Evolutionary conservation across 192 early-diverging fungal genomes (phyloP), one percentile per base, ranked within the genome.

Genomic region (Umbelopsis sp.): DNA sequence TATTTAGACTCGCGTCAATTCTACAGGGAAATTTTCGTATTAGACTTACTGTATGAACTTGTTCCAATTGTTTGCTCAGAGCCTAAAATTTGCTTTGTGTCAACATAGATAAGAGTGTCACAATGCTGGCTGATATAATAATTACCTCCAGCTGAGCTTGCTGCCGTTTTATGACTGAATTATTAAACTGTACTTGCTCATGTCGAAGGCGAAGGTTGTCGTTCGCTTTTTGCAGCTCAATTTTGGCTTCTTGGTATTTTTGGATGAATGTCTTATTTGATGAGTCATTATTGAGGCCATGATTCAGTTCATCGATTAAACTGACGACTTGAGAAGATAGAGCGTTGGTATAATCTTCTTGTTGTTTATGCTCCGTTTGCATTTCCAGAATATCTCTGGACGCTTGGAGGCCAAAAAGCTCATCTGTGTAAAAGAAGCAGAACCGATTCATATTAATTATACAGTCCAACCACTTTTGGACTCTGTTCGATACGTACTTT

Each of bases 271-370:
- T 8, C 26, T 34, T 62, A 62, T 14, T 62, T 3, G 31, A 14
- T 20, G 56, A n/a, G 8, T 17, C 16, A 20, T 62, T 62, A 34
- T 34, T 32, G 31, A 11, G 26, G 14, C 31, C 34, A 14, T 62
- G 56, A 26, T 16, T 62, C 20, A 62, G 29, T 5, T 62, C 56
- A 31, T 32, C 31, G 26, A 62, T 62, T 32, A 62, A 62, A 62
- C 34, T 34, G 6, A 62, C 34, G 14, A 62, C 56, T 62, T 62
- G 56, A 29, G 31, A 62, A 34, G 56, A 62, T 32, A 62, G 31
- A 12, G 56, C 29, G 56, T 62, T 62, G 56, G 29, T 62, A 62
- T 62, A 62, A 32, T 62, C 56, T 34, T 29, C 56, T n/a, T 62
- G 56, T 62, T 62, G 56, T 34, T 62, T 62, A 8, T 29, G 31